Conservation (phyloP, 2,329 filamentous ascomycete species). For the Neoscytalidium dimidiatum region DNA sequence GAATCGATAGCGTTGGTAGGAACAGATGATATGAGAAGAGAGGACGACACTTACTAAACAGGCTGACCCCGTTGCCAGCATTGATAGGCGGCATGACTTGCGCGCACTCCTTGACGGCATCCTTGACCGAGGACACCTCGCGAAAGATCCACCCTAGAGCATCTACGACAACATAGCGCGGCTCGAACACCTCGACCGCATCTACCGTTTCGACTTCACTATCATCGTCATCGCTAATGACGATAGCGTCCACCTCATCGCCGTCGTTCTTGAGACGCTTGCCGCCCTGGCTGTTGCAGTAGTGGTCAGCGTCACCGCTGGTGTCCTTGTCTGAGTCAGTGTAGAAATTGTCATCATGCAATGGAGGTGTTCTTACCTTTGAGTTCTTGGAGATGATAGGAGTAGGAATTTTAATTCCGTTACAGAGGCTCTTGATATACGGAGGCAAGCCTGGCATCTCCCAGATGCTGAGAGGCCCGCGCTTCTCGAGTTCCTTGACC, state of each 20-base stretch:
- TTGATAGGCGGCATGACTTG: constrained; percentile 17
- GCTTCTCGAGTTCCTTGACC: background rate
- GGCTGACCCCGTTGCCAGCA: constrained; percentile 21
- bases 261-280: background rate
- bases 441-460: background rate
- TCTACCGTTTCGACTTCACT: background rate
- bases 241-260: background rate
- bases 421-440: background rate
- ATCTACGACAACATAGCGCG: constrained; percentile 12
- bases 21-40: no score
- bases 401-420: background rate
- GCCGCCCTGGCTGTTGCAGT: background rate
- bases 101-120: background rate
- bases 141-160: constrained; percentile 6
- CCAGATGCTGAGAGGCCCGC: no score
- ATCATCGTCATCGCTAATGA: background rate
- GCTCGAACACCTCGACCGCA: background rate
- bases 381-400: background rate
- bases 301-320: background rate
- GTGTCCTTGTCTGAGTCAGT: background rate
- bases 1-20: background rate
- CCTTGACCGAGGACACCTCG: background rate
- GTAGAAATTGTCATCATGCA: background rate
- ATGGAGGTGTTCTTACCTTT: background rate
- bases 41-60: constrained; percentile 21